These are phyloP conservation scores for Rhodamnia argentea DNA, from an alignment of 345 rosid genomes.

Conservation along the genomic window DNA sequence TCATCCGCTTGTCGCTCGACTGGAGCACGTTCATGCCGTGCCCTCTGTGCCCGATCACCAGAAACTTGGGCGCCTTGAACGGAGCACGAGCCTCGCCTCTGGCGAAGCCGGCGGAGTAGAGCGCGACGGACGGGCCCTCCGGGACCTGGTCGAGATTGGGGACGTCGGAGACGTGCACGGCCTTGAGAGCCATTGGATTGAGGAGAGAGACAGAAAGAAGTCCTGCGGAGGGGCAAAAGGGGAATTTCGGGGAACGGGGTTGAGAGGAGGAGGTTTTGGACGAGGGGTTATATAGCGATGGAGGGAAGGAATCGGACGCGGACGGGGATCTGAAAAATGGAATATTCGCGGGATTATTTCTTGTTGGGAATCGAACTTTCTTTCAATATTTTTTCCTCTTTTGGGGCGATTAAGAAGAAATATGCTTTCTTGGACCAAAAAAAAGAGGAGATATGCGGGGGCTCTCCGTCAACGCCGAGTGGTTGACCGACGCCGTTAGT, in stretches of 20 bases:
- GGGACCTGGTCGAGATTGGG: constrained; percentile 63
- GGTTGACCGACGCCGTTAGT: background rate
- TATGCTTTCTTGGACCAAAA: too few relatives aligned
- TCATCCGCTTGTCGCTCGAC: constrained; percentile 52
- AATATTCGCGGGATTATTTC: background rate
- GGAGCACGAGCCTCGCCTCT: constrained; percentile 21
- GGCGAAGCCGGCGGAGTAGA: constrained; percentile 25
- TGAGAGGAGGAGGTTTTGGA: background rate
- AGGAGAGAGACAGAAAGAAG: too few relatives aligned
- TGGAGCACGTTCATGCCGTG: constrained; percentile 72
- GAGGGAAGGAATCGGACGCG: background rate
- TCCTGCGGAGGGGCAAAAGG: background rate
- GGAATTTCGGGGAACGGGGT: background rate
- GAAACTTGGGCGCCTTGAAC: constrained; percentile 43
- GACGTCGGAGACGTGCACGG: constrained; percentile 77
- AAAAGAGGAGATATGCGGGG: too few relatives aligned
- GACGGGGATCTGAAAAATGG: background rate
- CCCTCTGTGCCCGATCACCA: constrained; percentile 90
- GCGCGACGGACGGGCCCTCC: constrained; percentile 33
- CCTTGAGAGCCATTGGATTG: constrained; percentile 59
- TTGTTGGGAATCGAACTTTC: background rate
- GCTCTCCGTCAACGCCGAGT: background rate
- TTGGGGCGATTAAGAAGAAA: background rate
- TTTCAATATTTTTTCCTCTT: background rate
- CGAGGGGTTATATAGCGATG: background rate